A percentile compares a stretch with the other conserved stretches of the same genome.
Evolutionary conservation across 2,329 filamentous ascomycete genomes (phyloP).

Genomic region (Cryphonectria naterciae): DNA sequence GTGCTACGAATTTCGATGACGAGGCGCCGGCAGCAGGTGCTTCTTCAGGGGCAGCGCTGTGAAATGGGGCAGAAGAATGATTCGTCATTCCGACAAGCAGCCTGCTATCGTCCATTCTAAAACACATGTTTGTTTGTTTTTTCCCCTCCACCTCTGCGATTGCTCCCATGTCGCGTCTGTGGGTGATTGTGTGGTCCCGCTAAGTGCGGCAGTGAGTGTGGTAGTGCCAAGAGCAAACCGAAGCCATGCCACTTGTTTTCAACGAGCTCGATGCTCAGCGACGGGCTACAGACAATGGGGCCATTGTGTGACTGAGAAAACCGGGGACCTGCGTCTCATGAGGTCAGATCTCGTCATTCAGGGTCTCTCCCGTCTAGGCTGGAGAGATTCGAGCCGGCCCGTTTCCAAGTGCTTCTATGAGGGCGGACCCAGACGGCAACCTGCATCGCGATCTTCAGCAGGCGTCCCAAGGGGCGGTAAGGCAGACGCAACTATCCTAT

Average conservation of each 20-base stretch:
- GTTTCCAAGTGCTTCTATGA: not conserved
- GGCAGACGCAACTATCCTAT: not conserved
- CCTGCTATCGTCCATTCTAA: not conserved
- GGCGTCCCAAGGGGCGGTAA: not conserved
- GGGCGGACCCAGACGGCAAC: not conserved
- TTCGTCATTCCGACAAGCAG: not conserved
- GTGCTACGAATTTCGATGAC: constrained; percentile 59
- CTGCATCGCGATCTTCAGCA: not conserved
- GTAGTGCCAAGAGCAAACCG: not conserved
- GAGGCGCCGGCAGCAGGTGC: constrained; percentile 16
- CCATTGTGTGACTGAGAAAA: not conserved
- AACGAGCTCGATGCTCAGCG: not conserved
- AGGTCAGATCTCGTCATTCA: not conserved
- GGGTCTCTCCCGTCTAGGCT: not conserved
- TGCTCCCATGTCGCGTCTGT: constrained; percentile 3
- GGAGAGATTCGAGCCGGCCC: constrained; percentile 10
- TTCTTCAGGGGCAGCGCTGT: constrained; percentile 11
- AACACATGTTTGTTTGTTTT: constrained; percentile 6
- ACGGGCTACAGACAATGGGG: not conserved
- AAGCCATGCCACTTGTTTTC: not conserved
- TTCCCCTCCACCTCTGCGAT: not conserved
- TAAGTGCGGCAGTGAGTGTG: not conserved
- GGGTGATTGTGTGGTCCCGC: not conserved
- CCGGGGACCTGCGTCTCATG: not conserved
- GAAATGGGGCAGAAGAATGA: not conserved